A percentile compares a stretch with the other conserved stretches of the same genome.
Conservation (phyloP, 306 rosid genomes). For the Acacia confusa region DNA sequence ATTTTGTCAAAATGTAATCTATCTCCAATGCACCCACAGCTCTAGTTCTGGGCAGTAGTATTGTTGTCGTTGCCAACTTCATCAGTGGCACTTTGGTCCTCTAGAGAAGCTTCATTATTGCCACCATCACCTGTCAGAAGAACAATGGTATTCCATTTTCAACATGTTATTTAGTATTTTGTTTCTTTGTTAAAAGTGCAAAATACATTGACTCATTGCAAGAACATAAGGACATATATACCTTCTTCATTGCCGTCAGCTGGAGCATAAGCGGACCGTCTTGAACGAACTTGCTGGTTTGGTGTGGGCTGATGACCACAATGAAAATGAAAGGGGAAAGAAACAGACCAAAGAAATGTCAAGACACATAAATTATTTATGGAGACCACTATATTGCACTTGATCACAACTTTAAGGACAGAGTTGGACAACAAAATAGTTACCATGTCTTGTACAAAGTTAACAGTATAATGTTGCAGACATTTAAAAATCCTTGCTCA, state of each 20-base stretch:
- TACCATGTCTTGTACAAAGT: not conserved
- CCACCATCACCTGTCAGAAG: conserved; percentile 25
- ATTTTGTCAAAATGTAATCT: conserved; percentile 13
- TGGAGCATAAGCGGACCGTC: conserved; percentile 70
- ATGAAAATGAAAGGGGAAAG: not conserved
- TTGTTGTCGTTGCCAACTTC: conserved; percentile 28
- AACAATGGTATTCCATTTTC: not conserved
- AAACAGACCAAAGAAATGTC: conserved; percentile 5
- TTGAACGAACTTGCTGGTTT: conserved; percentile 63
- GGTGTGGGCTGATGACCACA: conserved; percentile 58
- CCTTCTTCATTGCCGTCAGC: conserved; percentile 48
- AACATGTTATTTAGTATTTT: not conserved
- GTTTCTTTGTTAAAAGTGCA: not conserved
- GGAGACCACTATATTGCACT: not conserved
- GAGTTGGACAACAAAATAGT: not conserved
- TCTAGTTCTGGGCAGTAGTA: conserved; percentile 41
- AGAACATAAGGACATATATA: conserved; percentile 36
- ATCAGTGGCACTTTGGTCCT: conserved; percentile 32
- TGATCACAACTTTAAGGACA: not conserved
- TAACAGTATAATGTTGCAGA: not conserved
- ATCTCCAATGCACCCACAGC: conserved; percentile 22
- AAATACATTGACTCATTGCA: not conserved
- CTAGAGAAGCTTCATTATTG: conserved; percentile 14
- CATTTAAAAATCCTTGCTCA: not conserved
- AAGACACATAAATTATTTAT: not conserved